Evolutionary conservation across 1,284 basidiomycete species (phyloP).

Genomic region (Spongiforma sp.): DNA sequence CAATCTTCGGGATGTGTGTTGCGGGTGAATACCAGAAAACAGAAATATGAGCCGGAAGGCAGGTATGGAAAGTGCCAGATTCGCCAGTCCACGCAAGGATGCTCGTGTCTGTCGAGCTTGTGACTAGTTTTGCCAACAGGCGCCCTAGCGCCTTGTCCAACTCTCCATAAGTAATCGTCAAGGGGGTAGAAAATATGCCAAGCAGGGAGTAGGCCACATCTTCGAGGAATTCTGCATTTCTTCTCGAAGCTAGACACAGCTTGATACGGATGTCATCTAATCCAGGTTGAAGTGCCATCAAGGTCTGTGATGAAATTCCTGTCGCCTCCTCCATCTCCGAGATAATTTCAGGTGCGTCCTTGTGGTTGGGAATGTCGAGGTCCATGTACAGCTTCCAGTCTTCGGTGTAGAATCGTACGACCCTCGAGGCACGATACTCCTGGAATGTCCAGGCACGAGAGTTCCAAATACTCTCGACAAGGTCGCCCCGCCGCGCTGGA

Average conservation of each 20-base stretch:
- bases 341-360: neutral
- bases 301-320: neutral
- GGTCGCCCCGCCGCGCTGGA: neutral
- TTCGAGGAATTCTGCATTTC: conserved; percentile 1
- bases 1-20: too few relatives aligned
- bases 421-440: too few relatives aligned
- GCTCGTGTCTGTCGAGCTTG: too few relatives aligned
- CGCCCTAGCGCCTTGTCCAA: neutral
- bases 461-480: conserved; percentile 5
- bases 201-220: conserved; percentile 6
- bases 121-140: conserved; percentile 2
- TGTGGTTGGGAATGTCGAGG: conserved; percentile 5
- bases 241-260: too few relatives aligned
- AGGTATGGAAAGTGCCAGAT: too few relatives aligned
- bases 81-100: too few relatives aligned
- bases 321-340: conserved; percentile 1
- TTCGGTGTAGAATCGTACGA: too few relatives aligned
- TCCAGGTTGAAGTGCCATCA: conserved; percentile 1
- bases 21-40: too few relatives aligned
- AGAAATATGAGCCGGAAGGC: too few relatives aligned
- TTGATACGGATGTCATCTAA: too few relatives aligned
- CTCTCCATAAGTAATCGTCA: neutral
- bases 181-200: conserved; percentile 1
- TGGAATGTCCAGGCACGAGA: too few relatives aligned
- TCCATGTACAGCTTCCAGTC: conserved; percentile 4